Conservation (phyloP, 306 rosid species). For the Gastrolobium villosum region DNA sequence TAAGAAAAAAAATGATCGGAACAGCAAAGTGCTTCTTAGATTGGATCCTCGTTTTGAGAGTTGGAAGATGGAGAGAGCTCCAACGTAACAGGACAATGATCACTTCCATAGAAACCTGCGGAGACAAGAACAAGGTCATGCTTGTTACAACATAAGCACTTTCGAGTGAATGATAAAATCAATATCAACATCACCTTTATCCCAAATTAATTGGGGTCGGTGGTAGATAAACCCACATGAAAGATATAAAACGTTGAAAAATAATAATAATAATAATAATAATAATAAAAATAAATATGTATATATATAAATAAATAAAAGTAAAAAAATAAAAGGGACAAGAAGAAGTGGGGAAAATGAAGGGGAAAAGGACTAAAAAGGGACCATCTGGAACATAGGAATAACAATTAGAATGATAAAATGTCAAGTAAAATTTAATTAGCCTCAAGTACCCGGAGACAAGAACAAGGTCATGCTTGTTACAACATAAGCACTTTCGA, state of each 20-base stretch:
- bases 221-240: too few relatives aligned
- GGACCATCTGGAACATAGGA: too few relatives aligned
- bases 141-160: background rate
- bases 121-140: conserved; percentile 47
- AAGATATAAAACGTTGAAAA: too few relatives aligned
- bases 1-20: background rate
- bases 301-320: too few relatives aligned
- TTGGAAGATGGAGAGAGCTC: conserved; percentile 68
- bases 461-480: conserved; percentile 41
- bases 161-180: background rate
- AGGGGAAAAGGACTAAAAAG: too few relatives aligned
- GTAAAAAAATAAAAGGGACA: too few relatives aligned
- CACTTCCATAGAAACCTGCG: conserved; percentile 93
- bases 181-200: too few relatives aligned
- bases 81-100: conserved; percentile 91
- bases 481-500: background rate
- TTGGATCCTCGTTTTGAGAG: conserved; percentile 53
- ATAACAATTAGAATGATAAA: background rate
- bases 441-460: conserved; percentile 14
- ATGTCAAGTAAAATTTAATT: background rate
- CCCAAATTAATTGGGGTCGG: too few relatives aligned
- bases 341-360: too few relatives aligned
- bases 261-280: too few relatives aligned
- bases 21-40: conserved; percentile 34
- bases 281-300: too few relatives aligned